These are phyloP conservation scores for Pinus tabuliformis DNA, from an alignment of 75 land plant species.

Conservation along the genomic window DNA sequence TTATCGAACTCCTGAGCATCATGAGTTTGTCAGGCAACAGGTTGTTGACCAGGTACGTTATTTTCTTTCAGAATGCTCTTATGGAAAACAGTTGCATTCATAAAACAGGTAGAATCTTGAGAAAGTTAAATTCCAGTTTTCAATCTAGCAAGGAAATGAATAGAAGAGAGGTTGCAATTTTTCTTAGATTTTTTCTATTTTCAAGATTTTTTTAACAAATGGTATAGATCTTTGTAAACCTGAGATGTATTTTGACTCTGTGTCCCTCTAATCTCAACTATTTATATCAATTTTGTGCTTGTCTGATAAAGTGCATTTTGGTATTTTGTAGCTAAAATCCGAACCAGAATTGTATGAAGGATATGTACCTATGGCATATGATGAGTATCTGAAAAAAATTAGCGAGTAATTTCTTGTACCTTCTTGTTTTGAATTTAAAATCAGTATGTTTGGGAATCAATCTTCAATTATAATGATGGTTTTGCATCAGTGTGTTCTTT, in stretches of 20 bases:
- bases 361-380: constrained; percentile 91
- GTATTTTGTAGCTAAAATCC: constrained; percentile 55
- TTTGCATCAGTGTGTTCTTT: constrained; percentile 1
- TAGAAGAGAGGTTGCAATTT: neutral
- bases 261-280: neutral
- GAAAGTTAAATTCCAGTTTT: neutral
- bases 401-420: neutral
- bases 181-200: neutral
- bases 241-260: neutral
- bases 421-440: neutral
- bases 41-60: constrained; percentile 77
- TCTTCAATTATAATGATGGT: neutral
- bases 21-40: constrained; percentile 76
- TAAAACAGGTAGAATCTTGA: neutral
- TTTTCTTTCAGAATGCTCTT: neutral
- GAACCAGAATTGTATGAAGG: constrained; percentile 72
- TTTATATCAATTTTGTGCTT: neutral
- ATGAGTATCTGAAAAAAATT: constrained; percentile 69
- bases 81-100: neutral
- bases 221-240: neutral
- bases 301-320: neutral
- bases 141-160: constrained; percentile 1
- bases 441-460: neutral
- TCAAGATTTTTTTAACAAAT: neutral
- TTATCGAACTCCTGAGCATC: constrained; percentile 82